A percentile compares a stretch with the other conserved stretches of the same genome.
phyloP scores from a whole-genome alignment of 2,329 filamentous ascomycete genomes.

The Aureobasidium lini region DNA sequence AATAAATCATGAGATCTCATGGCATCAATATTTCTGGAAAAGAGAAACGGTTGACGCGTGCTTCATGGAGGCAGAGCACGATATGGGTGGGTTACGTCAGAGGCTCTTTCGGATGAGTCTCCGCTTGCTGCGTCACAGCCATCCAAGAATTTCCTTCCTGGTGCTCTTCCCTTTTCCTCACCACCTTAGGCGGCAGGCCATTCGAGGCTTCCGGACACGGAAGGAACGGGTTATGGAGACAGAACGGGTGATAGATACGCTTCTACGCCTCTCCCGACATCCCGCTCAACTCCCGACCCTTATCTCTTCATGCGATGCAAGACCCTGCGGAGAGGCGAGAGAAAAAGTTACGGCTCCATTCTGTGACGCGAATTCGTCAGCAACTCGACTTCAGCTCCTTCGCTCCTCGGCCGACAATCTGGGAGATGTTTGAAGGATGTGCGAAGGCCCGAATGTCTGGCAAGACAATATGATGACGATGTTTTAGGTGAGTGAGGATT shows the following conservation, averaged over 20 bases:
- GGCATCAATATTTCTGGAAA: background rate
- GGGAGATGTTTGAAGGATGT: no score
- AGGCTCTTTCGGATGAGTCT: background rate
- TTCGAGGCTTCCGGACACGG: background rate
- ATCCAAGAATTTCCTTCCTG: background rate
- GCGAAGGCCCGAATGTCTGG: background rate
- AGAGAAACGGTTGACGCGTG: background rate
- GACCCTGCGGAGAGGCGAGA: background rate
- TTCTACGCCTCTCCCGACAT: background rate
- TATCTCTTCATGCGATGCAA: background rate
- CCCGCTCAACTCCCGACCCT: background rate
- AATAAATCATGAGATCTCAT: background rate
- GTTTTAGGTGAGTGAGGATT: background rate
- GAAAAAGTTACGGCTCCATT: slow-evolving; percentile 1
- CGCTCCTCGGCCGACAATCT: background rate
- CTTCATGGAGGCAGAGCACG: background rate
- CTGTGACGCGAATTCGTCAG: background rate
- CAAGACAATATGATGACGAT: no score
- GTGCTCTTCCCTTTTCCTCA: background rate
- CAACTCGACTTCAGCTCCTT: background rate
- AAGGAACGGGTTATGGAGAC: background rate
- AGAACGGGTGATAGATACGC: background rate
- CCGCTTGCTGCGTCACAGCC: background rate
- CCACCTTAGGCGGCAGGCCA: background rate
- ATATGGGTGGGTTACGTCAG: background rate